Evolutionary conservation across 2,329 filamentous ascomycete genomes (phyloP).

Genomic region (Paraphaeosphaeria minitans): DNA sequence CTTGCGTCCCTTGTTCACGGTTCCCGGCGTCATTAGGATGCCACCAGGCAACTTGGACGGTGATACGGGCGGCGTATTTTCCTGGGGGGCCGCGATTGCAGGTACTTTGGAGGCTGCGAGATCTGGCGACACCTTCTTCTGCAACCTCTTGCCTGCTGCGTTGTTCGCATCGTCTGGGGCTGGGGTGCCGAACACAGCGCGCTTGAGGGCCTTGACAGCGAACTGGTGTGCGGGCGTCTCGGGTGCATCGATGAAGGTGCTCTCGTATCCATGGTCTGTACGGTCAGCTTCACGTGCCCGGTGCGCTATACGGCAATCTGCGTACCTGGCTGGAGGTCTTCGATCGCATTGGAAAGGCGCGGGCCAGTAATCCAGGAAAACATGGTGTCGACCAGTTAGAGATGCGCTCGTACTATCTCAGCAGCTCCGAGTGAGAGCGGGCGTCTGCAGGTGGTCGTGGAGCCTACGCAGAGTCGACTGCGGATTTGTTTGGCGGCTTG

Average conservation of each 20-base stretch:
- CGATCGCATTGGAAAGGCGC: constrained; percentile 45
- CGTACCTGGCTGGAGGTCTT: constrained; percentile 43
- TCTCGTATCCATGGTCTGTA: constrained; percentile 42
- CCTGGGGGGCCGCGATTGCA: constrained; percentile 26
- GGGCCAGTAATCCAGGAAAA: constrained; percentile 48
- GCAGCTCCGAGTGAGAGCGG: no score
- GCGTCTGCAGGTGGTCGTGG: constrained; percentile 6
- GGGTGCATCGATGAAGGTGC: constrained; percentile 59
- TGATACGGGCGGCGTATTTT: constrained; percentile 43
- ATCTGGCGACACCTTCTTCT: constrained; percentile 32
- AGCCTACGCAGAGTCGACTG: constrained; percentile 14
- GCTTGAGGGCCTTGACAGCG: constrained; percentile 69
- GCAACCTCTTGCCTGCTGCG: constrained; percentile 25
- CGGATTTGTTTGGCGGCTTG: constrained; percentile 41
- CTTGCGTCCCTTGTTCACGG: constrained; percentile 61
- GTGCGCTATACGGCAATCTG: neutral
- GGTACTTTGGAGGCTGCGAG: constrained; percentile 26
- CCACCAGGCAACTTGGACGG: constrained; percentile 63
- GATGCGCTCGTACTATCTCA: no score
- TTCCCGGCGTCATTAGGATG: constrained; percentile 68
- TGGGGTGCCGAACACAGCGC: constrained; percentile 68
- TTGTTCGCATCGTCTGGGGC: constrained; percentile 53
- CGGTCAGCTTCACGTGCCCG: constrained; percentile 19
- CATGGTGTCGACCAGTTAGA: constrained; percentile 26
- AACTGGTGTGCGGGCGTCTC: constrained; percentile 71